These are phyloP conservation scores for Aspergillus fumigatiaffinis DNA, from an alignment of 2,329 filamentous ascomycete genomes.

Conservation along the genomic window DNA sequence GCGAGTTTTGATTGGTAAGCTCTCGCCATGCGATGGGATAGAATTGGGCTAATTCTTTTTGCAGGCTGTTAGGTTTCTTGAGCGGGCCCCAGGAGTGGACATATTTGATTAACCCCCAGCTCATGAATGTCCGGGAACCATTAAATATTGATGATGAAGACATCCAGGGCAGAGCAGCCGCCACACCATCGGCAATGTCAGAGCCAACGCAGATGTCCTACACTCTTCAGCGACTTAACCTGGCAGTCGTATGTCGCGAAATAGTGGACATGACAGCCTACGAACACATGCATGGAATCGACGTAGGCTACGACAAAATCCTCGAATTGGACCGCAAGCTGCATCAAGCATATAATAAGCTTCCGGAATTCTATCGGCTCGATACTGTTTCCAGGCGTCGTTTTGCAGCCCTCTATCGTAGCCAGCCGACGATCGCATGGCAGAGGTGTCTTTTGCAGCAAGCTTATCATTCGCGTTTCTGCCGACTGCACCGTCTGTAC, in stretches of 20 bases:
- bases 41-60: background rate
- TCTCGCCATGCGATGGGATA: background rate
- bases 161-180: slow-evolving; percentile 20
- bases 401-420: slow-evolving; percentile 25
- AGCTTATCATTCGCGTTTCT: slow-evolving; percentile 33
- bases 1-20: slow-evolving; percentile 42
- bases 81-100: slow-evolving; percentile 43
- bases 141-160: slow-evolving; percentile 42
- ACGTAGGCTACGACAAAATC: slow-evolving; percentile 35
- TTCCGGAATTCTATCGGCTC: slow-evolving; percentile 37
- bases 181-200: slow-evolving; percentile 24
- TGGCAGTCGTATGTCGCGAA: slow-evolving; percentile 39
- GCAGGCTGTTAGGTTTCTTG: slow-evolving; percentile 38
- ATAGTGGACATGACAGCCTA: slow-evolving; percentile 36
- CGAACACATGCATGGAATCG: slow-evolving; percentile 21
- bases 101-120: slow-evolving; percentile 40
- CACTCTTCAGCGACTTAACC: slow-evolving; percentile 39
- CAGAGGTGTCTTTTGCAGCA: slow-evolving; percentile 36
- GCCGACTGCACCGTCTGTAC: slow-evolving; percentile 38
- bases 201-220: slow-evolving; percentile 46
- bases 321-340: slow-evolving; percentile 36
- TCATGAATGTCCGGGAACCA: slow-evolving; percentile 41
- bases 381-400: slow-evolving; percentile 27
- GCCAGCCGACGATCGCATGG: slow-evolving; percentile 28
- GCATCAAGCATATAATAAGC: slow-evolving; percentile 23